A percentile compares a stretch with the other conserved stretches of the same genome.
Conservation (phyloP, 805 yeast species). For the Kodamaea jinghongensis region DNA sequence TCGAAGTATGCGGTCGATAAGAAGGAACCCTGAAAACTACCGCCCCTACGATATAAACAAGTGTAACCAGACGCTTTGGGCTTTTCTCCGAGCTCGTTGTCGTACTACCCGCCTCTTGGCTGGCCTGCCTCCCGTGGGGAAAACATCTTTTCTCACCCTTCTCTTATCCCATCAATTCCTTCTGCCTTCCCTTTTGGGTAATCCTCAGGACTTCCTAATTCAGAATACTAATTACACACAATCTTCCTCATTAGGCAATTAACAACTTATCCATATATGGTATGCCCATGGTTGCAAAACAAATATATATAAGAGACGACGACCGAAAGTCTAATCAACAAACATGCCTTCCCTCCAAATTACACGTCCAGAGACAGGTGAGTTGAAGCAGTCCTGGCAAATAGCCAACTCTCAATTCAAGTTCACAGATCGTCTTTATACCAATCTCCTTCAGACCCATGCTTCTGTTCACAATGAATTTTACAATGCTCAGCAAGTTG, state of each 20-base stretch:
- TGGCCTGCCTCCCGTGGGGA: too few relatives aligned
- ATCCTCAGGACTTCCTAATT: slow-evolving; percentile 6
- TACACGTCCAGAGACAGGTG: slow-evolving; percentile 1
- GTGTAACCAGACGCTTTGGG: too few relatives aligned
- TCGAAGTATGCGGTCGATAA: too few relatives aligned
- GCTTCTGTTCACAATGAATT: slow-evolving; percentile 23
- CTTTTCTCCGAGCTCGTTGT: too few relatives aligned
- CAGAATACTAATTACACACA: slow-evolving; percentile 6
- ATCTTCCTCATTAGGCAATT: too few relatives aligned
- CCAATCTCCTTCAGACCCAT: slow-evolving; percentile 33
- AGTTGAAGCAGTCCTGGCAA: slow-evolving; percentile 6
- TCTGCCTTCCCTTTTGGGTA: too few relatives aligned
- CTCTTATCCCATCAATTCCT: too few relatives aligned
- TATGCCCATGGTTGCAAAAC: neutral
- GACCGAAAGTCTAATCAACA: neutral
- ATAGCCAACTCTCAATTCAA: slow-evolving; percentile 19
- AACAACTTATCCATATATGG: too few relatives aligned
- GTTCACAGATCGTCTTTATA: slow-evolving; percentile 30
- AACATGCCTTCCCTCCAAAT: neutral
- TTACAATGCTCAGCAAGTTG: slow-evolving; percentile 22
- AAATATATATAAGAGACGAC: slow-evolving; percentile 4
- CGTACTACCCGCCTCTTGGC: too few relatives aligned
- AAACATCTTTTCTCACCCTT: too few relatives aligned
- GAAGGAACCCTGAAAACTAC: too few relatives aligned
- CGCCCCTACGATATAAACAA: too few relatives aligned